Base-by-base conservation (phyloP, 2,329 filamentous ascomycete genomes). In the Aureobasidium zeae region DNA sequence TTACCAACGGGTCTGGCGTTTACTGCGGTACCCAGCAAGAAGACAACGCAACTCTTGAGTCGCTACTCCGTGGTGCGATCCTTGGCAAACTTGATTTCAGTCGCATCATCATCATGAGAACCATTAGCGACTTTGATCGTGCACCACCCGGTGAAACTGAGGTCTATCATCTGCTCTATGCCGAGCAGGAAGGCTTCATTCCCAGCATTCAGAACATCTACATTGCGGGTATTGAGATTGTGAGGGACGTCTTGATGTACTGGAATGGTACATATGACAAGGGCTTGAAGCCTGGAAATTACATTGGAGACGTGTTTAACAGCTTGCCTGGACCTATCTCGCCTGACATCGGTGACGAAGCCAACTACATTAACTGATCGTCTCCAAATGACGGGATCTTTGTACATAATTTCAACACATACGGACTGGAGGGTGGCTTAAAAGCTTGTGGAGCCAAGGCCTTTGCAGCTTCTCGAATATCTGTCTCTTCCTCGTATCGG, bases 281-380 rank as follows among this genome's bases (percentile, higher is more conserved):
- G 1, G 81, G 81, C 2, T 58, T 85, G 28, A 54, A 63, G 46
- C 60, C 79, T 0, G 63, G 57, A 2, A 83, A 84, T 53, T 85
- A 85, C 55, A 63, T 85, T 20, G 81, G 81, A 5, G 80, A 84
- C 54, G 74, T 84, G 32, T 77, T 81, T 50, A 79, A 78, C 16
- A 77, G 72, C 12, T 60, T 85, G 17, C 37, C 37, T 22, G 37
- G 37, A n/a, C 6, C 7, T 10, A 22, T 41, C 4, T n/a, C 37
- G 12, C 37, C 37, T 16, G 25, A 41, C 22, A 41, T 41, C 15
- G 37, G 37, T 13, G 24, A 5, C 6, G 12, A 19, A 12, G 7
- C 37, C 7, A 21, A 15, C 7, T 41, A 41, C 19, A 41, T 41
- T 28, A 31, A 41, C 22, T 31, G n/a, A n/a, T n/a, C n/a, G n/a